Percentiles rank a stretch among this genome's conserved stretches.
Evolutionary conservation across 768 basidiomycete species (phyloP).

Genomic region (Termitomyces sp.): DNA sequence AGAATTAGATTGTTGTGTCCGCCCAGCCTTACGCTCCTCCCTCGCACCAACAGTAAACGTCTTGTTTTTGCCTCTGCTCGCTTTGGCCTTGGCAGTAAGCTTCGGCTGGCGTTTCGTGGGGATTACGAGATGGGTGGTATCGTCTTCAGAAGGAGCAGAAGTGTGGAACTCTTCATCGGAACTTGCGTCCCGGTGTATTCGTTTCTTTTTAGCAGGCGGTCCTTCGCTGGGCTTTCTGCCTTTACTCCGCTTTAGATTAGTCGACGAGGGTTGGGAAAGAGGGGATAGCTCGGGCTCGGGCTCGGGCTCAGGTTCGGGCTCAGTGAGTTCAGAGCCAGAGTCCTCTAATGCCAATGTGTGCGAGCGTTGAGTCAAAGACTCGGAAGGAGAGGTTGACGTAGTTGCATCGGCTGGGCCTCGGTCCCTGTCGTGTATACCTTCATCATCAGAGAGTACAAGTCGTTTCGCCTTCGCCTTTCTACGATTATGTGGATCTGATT

Average conservation of each 20-base stretch:
- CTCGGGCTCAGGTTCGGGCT: constrained; percentile 4
- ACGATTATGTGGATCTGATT: constrained; percentile 10
- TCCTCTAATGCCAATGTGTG: constrained; percentile 6
- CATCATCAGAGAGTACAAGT: constrained; percentile 20
- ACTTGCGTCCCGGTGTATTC: constrained; percentile 19
- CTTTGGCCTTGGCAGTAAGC: constrained; percentile 23
- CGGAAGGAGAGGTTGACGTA: constrained; percentile 4
- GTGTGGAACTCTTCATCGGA: constrained; percentile 17
- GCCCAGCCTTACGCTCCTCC: constrained; percentile 30
- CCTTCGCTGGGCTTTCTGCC: constrained; percentile 4
- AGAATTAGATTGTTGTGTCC: constrained; percentile 33
- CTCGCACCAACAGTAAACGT: constrained; percentile 4
- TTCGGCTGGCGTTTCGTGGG: constrained; percentile 13
- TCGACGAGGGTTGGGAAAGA: constrained; percentile 2
- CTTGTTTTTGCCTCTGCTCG: constrained; percentile 11
- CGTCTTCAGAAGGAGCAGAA: constrained; percentile 9
- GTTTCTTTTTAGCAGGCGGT: constrained; percentile 15
- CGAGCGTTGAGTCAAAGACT: constrained; percentile 1
- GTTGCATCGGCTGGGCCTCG: not conserved
- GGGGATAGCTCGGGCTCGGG: constrained; percentile 1
- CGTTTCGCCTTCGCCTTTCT: constrained; percentile 21
- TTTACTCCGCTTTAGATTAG: constrained; percentile 6
- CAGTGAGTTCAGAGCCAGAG: constrained; percentile 8
- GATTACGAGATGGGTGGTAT: not conserved
- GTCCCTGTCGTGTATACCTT: constrained; percentile 22